Evolutionary conservation across 2,329 filamentous ascomycete genomes (phyloP).

Genomic region (Immersiporthe knoxdaviesiana): DNA sequence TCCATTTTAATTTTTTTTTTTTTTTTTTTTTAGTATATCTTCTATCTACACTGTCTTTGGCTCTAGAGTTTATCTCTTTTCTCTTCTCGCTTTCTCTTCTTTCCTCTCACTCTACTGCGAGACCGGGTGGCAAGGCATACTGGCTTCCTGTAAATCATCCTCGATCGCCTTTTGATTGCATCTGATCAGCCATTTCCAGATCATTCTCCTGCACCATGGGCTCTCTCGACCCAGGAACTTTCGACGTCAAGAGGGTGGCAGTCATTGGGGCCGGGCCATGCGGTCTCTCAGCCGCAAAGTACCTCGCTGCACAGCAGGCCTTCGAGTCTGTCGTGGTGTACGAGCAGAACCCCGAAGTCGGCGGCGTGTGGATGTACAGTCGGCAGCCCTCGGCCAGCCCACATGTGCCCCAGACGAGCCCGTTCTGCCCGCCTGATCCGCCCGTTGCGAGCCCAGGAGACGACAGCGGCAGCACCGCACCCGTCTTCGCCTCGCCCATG

Average conservation of each 20-base stretch:
- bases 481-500: slow-evolving; percentile 78
- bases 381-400: slow-evolving; percentile 50
- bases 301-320: slow-evolving; percentile 68
- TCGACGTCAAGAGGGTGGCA: slow-evolving; percentile 65
- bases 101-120: background rate
- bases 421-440: slow-evolving; percentile 63
- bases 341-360: slow-evolving; percentile 77
- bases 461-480: slow-evolving; percentile 39
- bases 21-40: no score
- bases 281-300: slow-evolving; percentile 80
- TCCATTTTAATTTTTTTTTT: no score
- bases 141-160: background rate
- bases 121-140: background rate
- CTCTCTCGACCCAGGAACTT: slow-evolving; percentile 36
- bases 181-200: background rate
- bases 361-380: slow-evolving; percentile 87
- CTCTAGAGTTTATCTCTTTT: background rate
- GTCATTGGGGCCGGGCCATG: slow-evolving; percentile 83
- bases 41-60: background rate
- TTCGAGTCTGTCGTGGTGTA: slow-evolving; percentile 76
- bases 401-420: slow-evolving; percentile 70
- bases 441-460: slow-evolving; percentile 57
- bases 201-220: slow-evolving; percentile 33
- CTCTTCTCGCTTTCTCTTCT: no score
- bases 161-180: background rate